These are phyloP conservation scores for Rhynchospora breviuscula DNA, from an alignment of 176 grass and related monocot species.

Conservation along the genomic window DNA sequence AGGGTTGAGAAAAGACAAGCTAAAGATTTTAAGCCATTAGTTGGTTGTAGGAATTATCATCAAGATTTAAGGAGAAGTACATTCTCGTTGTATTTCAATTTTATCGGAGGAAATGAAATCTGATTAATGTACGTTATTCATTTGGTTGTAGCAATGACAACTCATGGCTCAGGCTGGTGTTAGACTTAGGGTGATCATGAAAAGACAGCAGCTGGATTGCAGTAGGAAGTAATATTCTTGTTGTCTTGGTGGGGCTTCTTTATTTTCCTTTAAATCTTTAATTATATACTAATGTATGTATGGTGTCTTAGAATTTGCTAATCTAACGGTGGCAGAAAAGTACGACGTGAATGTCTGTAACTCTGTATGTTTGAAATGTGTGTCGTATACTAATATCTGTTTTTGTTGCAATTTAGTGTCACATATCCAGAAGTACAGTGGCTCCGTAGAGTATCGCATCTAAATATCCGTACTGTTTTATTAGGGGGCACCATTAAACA, in stretches of 20 bases:
- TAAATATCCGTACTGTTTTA: no score
- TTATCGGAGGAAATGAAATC: neutral
- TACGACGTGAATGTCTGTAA: no score
- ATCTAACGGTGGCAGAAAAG: no score
- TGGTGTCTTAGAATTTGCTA: no score
- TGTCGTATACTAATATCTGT: no score
- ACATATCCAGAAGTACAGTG: no score
- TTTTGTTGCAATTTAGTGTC: no score
- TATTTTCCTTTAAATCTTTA: no score
- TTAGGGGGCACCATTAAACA: no score
- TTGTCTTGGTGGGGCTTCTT: neutral
- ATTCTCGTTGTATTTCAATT: neutral
- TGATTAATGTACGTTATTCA: neutral
- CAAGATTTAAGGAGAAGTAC: neutral
- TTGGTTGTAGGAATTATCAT: neutral
- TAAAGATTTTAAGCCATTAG: neutral
- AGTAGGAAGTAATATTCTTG: neutral
- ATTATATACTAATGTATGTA: no score
- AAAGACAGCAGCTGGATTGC: neutral
- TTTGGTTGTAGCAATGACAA: constrained; percentile 58
- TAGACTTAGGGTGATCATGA: neutral
- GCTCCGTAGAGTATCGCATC: no score
- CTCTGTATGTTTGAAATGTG: no score
- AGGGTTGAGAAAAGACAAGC: neutral
- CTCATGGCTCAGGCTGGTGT: neutral